Evolutionary conservation across 371 early-diverging fungal genomes (phyloP).

Genomic region (Syncephalastrum racemosum): DNA sequence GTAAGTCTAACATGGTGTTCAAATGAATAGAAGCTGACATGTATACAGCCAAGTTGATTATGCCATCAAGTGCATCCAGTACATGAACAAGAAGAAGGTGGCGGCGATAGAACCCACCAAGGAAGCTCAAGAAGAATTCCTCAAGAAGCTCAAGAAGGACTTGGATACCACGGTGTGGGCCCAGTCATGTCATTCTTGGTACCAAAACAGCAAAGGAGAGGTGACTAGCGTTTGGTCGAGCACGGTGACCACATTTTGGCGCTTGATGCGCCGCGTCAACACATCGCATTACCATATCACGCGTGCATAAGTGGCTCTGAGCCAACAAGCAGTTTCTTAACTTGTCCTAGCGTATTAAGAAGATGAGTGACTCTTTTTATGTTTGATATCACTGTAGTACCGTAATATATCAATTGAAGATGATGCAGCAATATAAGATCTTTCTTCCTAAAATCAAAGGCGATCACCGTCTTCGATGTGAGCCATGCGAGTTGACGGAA

Average conservation of each 20-base stretch:
- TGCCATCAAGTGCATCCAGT: slow-evolving; percentile 17
- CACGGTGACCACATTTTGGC: slow-evolving; percentile 23
- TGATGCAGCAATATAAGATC: no score
- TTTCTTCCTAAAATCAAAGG: no score
- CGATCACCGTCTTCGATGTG: no score
- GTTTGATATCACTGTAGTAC: no score
- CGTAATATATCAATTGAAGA: no score
- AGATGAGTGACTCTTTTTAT: no score
- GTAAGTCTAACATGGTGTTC: slow-evolving; percentile 1
- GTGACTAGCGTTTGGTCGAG: slow-evolving; percentile 24
- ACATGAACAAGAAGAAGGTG: slow-evolving; percentile 13
- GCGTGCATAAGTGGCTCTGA: no score
- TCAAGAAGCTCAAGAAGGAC: slow-evolving; percentile 14
- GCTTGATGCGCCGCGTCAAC: slow-evolving; percentile 7
- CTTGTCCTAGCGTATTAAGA: no score
- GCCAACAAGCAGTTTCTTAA: no score
- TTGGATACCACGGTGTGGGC: slow-evolving; percentile 25
- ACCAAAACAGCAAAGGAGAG: slow-evolving; percentile 21
- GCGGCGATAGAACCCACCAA: slow-evolving; percentile 21
- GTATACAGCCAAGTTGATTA: slow-evolving; percentile 23
- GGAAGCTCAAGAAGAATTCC: slow-evolving; percentile 21
- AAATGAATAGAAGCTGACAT: no score
- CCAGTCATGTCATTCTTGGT: slow-evolving; percentile 27
- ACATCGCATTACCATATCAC: no score
- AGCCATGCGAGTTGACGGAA: no score